Conservation (phyloP, 2,329 filamentous ascomycete species). For the Sclerotinia spermophila region DNA sequence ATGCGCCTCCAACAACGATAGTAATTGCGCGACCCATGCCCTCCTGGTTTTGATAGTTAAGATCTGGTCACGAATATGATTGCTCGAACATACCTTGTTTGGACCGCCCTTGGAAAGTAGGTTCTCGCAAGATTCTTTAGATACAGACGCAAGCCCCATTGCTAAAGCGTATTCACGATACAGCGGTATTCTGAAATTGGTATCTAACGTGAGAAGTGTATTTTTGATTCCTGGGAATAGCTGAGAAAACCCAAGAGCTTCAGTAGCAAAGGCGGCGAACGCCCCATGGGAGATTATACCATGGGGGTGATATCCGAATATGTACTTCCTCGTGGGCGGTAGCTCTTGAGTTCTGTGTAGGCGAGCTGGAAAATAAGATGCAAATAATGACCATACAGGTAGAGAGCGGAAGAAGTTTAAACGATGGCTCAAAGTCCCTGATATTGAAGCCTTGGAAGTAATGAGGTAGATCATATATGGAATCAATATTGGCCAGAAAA, state of each 20-base stretch:
- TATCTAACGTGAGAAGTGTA: constrained; percentile 87
- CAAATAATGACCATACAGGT: constrained; percentile 82
- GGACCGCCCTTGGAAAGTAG: constrained; percentile 73
- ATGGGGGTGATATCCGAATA: constrained; percentile 96
- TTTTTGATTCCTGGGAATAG: constrained; percentile 96
- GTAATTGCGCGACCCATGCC: constrained; percentile 95
- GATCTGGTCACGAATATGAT: not conserved
- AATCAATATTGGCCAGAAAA: constrained; percentile 78
- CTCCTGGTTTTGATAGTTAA: constrained; percentile 43
- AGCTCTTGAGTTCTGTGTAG: constrained; percentile 82
- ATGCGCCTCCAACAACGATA: constrained; percentile 88
- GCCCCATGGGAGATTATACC: constrained; percentile 98
- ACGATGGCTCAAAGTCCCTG: constrained; percentile 71
- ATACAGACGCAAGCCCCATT: constrained; percentile 84
- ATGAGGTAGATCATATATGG: constrained; percentile 82
- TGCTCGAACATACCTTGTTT: constrained; percentile 46
- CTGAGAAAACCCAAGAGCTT: constrained; percentile 79
- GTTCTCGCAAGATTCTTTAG: constrained; percentile 87
- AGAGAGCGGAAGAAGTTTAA: constrained; percentile 70
- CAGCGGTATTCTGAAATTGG: constrained; percentile 89
- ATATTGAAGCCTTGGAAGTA: constrained; percentile 71
- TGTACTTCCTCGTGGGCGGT: constrained; percentile 81
- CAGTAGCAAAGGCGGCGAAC: constrained; percentile 85
- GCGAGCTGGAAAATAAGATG: constrained; percentile 84
- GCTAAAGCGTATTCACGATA: constrained; percentile 93